phyloP scores from a whole-genome alignment of 768 basidiomycete genomes.

The Kwoniella europaea region DNA sequence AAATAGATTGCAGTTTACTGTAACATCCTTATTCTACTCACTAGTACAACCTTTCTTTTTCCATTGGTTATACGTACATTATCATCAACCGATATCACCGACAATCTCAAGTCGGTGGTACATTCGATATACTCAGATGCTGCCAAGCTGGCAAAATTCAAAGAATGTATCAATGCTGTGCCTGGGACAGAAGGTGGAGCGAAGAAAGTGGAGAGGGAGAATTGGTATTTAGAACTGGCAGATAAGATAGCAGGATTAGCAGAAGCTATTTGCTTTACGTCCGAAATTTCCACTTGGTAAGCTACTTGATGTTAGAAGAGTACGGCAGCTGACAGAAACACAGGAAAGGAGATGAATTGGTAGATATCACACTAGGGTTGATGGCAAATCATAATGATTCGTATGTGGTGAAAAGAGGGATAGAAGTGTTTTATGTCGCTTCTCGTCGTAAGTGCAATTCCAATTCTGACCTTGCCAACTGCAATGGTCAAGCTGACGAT shows the following conservation, averaged over 20 bases:
- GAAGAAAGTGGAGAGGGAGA: background rate
- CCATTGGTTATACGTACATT: background rate
- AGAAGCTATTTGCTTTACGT: conserved; percentile 23
- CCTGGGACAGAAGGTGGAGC: background rate
- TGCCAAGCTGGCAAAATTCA: background rate
- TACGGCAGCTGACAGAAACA: too few relatives aligned
- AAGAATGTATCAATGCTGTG: background rate
- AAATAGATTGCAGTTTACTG: conserved; percentile 16
- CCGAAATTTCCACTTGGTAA: conserved; percentile 25
- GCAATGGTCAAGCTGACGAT: background rate
- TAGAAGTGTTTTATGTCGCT: conserved; percentile 36
- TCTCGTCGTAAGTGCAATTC: conserved; percentile 29
- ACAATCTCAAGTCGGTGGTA: conserved; percentile 7
- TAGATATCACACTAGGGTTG: conserved; percentile 24
- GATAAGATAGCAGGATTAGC: conserved; percentile 13
- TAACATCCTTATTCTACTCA: conserved; percentile 15
- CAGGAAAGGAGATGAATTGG: conserved; percentile 35
- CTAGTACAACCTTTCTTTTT: conserved; percentile 19
- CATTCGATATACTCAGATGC: conserved; percentile 1
- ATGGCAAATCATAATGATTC: background rate
- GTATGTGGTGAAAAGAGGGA: conserved; percentile 12
- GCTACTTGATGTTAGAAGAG: background rate
- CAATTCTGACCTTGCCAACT: background rate
- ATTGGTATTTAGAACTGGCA: conserved; percentile 23
- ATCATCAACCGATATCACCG: background rate